Evolutionary conservation across 768 basidiomycete genomes (phyloP), one percentile per base, ranked within the genome.

Genomic region (Pulveroboletus sp.): DNA sequence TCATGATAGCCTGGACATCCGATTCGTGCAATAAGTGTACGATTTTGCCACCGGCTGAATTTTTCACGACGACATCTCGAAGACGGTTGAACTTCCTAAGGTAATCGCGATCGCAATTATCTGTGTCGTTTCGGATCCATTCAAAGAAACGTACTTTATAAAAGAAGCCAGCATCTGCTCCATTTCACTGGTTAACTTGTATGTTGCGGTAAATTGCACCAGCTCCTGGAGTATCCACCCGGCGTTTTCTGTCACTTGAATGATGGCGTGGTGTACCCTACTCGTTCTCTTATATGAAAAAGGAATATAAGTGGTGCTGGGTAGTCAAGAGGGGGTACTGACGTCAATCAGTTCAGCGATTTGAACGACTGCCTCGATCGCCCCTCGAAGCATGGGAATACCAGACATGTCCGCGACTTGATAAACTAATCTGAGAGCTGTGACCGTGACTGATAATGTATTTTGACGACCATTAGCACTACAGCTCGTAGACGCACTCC

Each of bases 171-270:
- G 4, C 2, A 45, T 3, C 35, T 6, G 40, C 10, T 24, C 47
- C 48, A 47, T 47, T 32, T 42, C 36, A 17, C 0, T 42, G 13
- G 57, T 29, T 2, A 54, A 6, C 23, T 34, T 32, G 4, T 24
- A 38, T 16, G 8, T 6, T 27, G 14, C 25, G n/a, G 25, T 40
- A 12, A 39, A 32, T 34, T 19, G 43, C 1, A 36, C 21, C 12
- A 49, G 53, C 25, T 46, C 50, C 0, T 58, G 21, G 8, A 57
- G 50, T 5, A 57, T 5, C 47, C 46, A 49, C 17, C 50, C 56
- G 20, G 55, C 42, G 12, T 23, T 16, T 33, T 57, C 50, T 7
- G 58, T 24, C 13, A 53, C 47, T 19, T 53, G 50, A 27, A 4
- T n/a, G 7, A 50, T 53, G 14, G 37, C 45, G 25, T 57, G 56